Evolutionary conservation across 257 asterid species (phyloP).

Genomic region (Fraxinus excelsior): DNA sequence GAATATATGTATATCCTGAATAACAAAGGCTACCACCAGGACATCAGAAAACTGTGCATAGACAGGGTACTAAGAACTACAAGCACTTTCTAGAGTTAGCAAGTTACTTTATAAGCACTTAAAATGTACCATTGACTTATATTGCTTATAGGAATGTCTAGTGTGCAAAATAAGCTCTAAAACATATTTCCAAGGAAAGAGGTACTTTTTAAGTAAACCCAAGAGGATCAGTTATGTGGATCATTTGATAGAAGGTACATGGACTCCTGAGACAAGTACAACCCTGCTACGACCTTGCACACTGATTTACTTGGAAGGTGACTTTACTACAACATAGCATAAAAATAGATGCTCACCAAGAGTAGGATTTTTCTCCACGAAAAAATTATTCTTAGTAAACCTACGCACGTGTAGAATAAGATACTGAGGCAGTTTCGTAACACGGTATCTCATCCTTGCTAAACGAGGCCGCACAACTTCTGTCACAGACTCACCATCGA

Average conservation of each 20-base stretch:
- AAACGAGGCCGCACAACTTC: conserved; percentile 90
- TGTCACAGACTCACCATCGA: conserved; percentile 87
- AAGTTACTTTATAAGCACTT: neutral
- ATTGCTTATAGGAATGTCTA: neutral
- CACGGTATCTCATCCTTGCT: conserved; percentile 96
- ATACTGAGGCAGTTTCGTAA: conserved; percentile 77
- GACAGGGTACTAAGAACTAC: neutral
- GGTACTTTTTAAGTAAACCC: neutral
- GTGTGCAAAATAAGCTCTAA: neutral
- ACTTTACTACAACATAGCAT: neutral
- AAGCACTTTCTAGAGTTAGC: neutral
- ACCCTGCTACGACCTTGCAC: neutral
- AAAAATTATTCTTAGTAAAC: conserved; percentile 90
- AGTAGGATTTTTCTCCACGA: conserved; percentile 95
- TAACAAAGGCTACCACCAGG: neutral
- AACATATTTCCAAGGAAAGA: neutral
- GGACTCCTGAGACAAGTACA: neutral
- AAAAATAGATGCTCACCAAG: conserved; percentile 64
- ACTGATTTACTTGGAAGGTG: neutral
- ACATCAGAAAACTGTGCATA: neutral
- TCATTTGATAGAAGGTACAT: neutral
- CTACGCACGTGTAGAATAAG: conserved; percentile 87
- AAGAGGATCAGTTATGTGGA: neutral
- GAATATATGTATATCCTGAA: neutral
- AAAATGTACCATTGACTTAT: no score